Evolutionary conservation across 495 filamentous ascomycete species (phyloP).

Genomic region (Corynascus novoguineensis): DNA sequence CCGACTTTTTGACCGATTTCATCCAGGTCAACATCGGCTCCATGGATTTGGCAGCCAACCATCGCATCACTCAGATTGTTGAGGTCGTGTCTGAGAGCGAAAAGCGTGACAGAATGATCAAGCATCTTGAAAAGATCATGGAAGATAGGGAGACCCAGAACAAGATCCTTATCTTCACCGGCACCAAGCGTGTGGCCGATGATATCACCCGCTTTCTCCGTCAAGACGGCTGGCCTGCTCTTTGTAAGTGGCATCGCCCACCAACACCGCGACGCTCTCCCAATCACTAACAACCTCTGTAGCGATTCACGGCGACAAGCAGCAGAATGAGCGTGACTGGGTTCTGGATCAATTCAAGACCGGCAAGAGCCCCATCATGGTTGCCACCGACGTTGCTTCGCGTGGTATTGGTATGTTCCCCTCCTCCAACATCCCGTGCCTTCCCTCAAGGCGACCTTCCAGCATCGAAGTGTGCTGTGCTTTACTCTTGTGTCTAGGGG

Average conservation of each 20-base stretch:
- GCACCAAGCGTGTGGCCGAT: conserved; percentile 96
- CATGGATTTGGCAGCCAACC: conserved; percentile 92
- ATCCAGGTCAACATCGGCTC: conserved; percentile 99
- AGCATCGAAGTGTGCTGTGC: conserved; percentile 72
- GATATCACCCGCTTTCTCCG: conserved; percentile 98
- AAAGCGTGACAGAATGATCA: conserved; percentile 95
- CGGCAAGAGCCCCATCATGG: conserved; percentile 90
- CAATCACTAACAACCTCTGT: conserved; percentile 41
- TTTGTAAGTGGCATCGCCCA: conserved; percentile 60
- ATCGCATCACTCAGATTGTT: conserved; percentile 95
- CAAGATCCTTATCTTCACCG: conserved; percentile 94
- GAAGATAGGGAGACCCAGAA: conserved; percentile 69
- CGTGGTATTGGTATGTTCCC: conserved; percentile 97
- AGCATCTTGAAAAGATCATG: conserved; percentile 98
- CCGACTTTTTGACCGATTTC: conserved; percentile 91
- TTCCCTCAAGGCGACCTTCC: conserved; percentile 50
- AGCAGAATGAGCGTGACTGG: conserved; percentile 99
- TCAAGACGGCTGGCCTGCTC: conserved; percentile 97
- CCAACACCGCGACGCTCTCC: not conserved
- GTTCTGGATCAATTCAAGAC: conserved; percentile 99
- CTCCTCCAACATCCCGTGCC: conserved; percentile 37
- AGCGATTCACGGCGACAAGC: conserved; percentile 99
- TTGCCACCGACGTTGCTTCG: conserved; percentile 97
- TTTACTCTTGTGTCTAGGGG: conserved; percentile 82
- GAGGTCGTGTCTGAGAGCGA: conserved; percentile 94